phyloP scores from a whole-genome alignment of 345 rosid species.

The Clarkia xantiana region DNA sequence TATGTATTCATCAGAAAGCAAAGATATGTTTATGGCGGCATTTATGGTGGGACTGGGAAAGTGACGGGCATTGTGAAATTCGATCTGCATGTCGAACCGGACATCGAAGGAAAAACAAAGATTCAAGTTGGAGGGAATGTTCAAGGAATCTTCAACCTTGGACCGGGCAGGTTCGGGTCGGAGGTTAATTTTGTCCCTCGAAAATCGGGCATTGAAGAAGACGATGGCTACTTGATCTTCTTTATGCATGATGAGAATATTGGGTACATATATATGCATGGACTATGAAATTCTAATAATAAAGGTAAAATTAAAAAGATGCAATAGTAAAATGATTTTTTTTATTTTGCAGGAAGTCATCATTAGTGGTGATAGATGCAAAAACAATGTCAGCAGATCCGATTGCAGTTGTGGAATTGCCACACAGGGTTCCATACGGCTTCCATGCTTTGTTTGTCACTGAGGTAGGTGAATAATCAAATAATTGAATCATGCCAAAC shows the following conservation, averaged over 20 bases:
- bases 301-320: too few relatives aligned
- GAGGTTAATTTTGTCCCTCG: conserved; percentile 84
- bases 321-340: too few relatives aligned
- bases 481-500: too few relatives aligned
- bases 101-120: conserved; percentile 32
- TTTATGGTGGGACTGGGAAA: conserved; percentile 62
- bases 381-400: conserved; percentile 88
- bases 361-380: conserved; percentile 69
- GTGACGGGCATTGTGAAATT: conserved; percentile 69
- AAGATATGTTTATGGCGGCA: conserved; percentile 81
- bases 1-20: conserved; percentile 54
- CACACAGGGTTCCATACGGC: conserved; percentile 76
- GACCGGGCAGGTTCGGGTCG: conserved; percentile 84
- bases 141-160: conserved; percentile 67
- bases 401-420: conserved; percentile 87
- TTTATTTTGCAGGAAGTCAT: conserved; percentile 49
- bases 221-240: conserved; percentile 79
- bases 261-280: too few relatives aligned
- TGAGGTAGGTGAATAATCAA: conserved; percentile 66
- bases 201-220: conserved; percentile 59
- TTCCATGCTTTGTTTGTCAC: conserved; percentile 87
- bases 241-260: conserved; percentile 77
- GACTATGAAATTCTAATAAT: too few relatives aligned
- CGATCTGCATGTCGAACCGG: conserved; percentile 77
- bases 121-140: conserved; percentile 88